phyloP scores from a whole-genome alignment of 2,329 filamentous ascomycete species.

The Ophiostoma sp. region DNA sequence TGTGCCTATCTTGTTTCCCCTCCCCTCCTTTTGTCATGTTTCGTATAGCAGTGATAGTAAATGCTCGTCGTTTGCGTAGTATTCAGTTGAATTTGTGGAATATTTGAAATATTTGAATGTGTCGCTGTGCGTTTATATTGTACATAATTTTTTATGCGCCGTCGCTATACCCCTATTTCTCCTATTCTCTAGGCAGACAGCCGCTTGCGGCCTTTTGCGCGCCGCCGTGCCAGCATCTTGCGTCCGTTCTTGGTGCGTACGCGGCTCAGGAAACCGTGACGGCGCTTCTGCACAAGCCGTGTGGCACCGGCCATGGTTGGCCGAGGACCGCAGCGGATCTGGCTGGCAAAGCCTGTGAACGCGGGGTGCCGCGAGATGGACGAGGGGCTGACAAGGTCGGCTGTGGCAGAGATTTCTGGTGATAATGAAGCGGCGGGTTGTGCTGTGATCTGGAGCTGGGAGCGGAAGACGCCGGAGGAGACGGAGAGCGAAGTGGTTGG shows the following conservation, averaged over 20 bases:
- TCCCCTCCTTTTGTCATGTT: not conserved
- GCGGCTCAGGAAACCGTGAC: slow-evolving; percentile 53
- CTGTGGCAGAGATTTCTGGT: slow-evolving; percentile 22
- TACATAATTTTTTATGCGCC: slow-evolving; percentile 5
- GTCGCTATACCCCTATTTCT: not conserved
- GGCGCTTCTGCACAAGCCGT: slow-evolving; percentile 54
- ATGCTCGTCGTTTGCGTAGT: not conserved
- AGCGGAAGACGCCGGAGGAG: slow-evolving; percentile 24
- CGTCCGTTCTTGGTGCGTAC: slow-evolving; percentile 47
- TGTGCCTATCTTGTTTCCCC: not conserved
- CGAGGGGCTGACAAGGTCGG: slow-evolving; percentile 43
- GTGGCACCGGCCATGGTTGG: slow-evolving; percentile 53
- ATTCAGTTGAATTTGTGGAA: not conserved
- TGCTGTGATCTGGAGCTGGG: slow-evolving; percentile 12
- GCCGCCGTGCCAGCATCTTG: slow-evolving; percentile 49
- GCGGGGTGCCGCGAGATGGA: slow-evolving; percentile 51
- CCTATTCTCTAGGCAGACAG: slow-evolving; percentile 34
- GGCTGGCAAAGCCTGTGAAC: slow-evolving; percentile 39
- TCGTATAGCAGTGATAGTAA: not conserved
- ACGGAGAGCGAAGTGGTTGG: slow-evolving; percentile 21
- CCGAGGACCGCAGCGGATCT: slow-evolving; percentile 55
- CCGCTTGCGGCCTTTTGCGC: slow-evolving; percentile 47
- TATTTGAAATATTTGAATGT: not conserved
- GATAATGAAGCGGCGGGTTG: slow-evolving; percentile 23
- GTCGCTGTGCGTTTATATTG: slow-evolving; percentile 5